phyloP scores from a whole-genome alignment of 2,329 filamentous ascomycete species.

The Ustulina deusta region DNA sequence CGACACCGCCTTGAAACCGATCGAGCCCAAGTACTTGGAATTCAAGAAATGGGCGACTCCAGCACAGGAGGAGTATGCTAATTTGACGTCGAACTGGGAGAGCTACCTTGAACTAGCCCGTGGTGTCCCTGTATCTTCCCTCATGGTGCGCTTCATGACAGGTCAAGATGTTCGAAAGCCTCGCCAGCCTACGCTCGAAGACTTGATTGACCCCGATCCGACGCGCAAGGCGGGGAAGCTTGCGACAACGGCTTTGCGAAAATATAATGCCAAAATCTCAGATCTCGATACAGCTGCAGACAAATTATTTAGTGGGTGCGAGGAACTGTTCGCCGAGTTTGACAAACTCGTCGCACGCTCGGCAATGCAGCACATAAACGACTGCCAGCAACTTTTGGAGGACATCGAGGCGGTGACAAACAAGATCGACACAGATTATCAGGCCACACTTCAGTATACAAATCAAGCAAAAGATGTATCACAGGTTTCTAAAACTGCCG shows the following conservation, averaged over 20 bases:
- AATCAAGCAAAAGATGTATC: slow-evolving; percentile 71
- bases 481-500: slow-evolving; percentile 73
- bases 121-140: slow-evolving; percentile 71
- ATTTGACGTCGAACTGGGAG: slow-evolving; percentile 75
- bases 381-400: slow-evolving; percentile 76
- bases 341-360: slow-evolving; percentile 68
- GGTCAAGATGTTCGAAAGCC: slow-evolving; percentile 58
- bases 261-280: slow-evolving; percentile 69
- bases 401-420: slow-evolving; percentile 88
- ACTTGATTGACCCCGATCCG: slow-evolving; percentile 80
- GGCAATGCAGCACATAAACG: slow-evolving; percentile 68
- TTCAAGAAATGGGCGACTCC: slow-evolving; percentile 77
- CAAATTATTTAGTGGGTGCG: slow-evolving; percentile 71
- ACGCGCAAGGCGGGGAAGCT: slow-evolving; percentile 78
- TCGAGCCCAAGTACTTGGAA: slow-evolving; percentile 79
- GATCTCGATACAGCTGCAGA: slow-evolving; percentile 71
- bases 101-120: slow-evolving; percentile 73
- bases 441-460: slow-evolving; percentile 77
- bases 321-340: slow-evolving; percentile 72
- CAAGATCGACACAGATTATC: slow-evolving; percentile 89
- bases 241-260: slow-evolving; percentile 67
- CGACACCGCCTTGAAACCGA: slow-evolving; percentile 76
- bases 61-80: slow-evolving; percentile 74
- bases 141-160: slow-evolving; percentile 76
- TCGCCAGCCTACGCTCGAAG: slow-evolving; percentile 72